Base-by-base conservation (phyloP, 345 rosid species). In the Aethionema arabicum region DNA sequence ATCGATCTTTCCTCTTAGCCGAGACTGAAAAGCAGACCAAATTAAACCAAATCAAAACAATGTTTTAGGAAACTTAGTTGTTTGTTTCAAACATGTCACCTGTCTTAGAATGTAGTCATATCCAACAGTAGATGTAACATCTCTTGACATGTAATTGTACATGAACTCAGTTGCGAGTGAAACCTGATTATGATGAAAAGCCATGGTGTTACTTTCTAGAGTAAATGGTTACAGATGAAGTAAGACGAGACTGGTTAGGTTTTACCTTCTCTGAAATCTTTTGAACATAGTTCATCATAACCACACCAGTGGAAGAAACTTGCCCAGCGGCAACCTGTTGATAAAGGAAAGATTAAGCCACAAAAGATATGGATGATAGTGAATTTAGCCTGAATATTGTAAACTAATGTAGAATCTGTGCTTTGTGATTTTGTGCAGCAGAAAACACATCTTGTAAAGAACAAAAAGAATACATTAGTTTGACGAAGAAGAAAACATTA, bases 31-130 rank as follows among this genome's bases (percentile, higher is more conserved):
- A 52, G 8, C 8, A 40, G 44, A 9, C 44, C 3, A 40, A 37
- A 6, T 40, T 63, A 48, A 10, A 40, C 52, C 56, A 46, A 42
- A 16, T 44, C 27, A 13, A 30, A 11, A 12, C 38, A 33, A 52
- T 30, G 52, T 39, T 14, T 10, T 40, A 30, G 4, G 6, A 37
- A 7, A 16, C 13, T 37, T 4, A 15, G 55, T 60, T 30, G 32
- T 46, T 12, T 37, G 41, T 43, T 57, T 33, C 21, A 41, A 8
- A 47, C 9, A n/a, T 30, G 27, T 74, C 79, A 87, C 98, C 82
- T 92, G 96, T 82, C 95, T 76, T 11, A 87, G 78, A 63, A 82
- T 77, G 83, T 78, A 80, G 79, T 92, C 98, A 70, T 92, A 92
- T 9, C 96, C 95, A 30, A 83, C 85, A 77, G 95, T 92, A 48